Percentiles rank a stretch among this genome's conserved stretches.
phyloP scores from a whole-genome alignment of 2,329 filamentous ascomycete genomes.

The Chaetomium sp. region DNA sequence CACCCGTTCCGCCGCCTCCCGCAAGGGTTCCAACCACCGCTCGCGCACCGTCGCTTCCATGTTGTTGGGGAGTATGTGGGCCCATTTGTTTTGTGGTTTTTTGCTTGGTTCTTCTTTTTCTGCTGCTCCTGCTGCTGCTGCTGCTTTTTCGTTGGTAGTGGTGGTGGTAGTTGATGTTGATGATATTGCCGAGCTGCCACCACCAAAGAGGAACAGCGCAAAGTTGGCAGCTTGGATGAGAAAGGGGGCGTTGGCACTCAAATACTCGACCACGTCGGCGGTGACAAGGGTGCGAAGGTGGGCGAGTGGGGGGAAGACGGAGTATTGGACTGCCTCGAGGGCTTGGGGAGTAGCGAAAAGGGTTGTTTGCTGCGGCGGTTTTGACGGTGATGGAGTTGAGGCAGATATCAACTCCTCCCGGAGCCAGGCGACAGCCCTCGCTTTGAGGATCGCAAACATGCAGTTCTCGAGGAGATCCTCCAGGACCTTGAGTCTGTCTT shows the following conservation, averaged over 20 bases:
- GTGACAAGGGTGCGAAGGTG: conserved; percentile 37
- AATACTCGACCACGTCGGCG: conserved; percentile 44
- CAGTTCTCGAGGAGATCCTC: conserved; percentile 61
- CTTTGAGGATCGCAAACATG: conserved; percentile 56
- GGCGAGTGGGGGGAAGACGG: conserved; percentile 52
- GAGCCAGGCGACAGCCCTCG: conserved; percentile 56
- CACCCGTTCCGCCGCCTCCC: conserved; percentile 33
- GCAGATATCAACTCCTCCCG: conserved; percentile 54
- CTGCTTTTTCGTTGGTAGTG: neutral
- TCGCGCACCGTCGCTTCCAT: conserved; percentile 53
- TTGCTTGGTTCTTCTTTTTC: neutral
- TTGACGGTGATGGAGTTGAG: neutral
- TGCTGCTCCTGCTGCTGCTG: neutral
- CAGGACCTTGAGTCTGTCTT: conserved; percentile 53
- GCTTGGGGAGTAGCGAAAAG: conserved; percentile 48
- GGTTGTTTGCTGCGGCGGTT: conserved; percentile 22
- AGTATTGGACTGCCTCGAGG: conserved; percentile 54
- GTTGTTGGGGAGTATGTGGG: conserved; percentile 45
- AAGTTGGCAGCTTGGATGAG: conserved; percentile 57
- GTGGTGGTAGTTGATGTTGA: neutral
- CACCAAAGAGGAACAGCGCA: conserved; percentile 46
- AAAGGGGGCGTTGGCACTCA: conserved; percentile 45
- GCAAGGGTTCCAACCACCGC: conserved; percentile 50
- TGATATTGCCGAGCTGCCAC: neutral
- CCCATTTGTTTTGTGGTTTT: conserved; percentile 26